A percentile compares a stretch with the other conserved stretches of the same genome.
These are phyloP conservation scores for Umbelopsis sp. DNA, from an alignment of 371 early-diverging fungal species.

Conservation along the genomic window DNA sequence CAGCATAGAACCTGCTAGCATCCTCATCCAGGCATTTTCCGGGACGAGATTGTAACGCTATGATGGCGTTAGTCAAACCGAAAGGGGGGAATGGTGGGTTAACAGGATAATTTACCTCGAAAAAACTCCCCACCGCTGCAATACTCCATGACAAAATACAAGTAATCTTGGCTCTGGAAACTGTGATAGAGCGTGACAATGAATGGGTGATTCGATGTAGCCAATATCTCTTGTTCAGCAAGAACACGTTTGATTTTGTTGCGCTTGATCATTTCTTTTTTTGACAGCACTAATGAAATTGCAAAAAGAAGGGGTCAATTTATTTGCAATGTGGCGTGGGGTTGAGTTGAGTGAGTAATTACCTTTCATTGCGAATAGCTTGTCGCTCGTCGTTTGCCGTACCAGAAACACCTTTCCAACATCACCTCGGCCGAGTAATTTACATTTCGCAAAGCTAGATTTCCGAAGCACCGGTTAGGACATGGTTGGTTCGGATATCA, in stretches of 20 bases:
- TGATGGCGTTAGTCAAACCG: not conserved
- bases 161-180: constrained; percentile 92
- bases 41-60: constrained; percentile 82
- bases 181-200: constrained; percentile 96
- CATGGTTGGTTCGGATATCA: not conserved
- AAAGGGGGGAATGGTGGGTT: not conserved
- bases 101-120: constrained; percentile 58
- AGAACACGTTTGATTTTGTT: constrained; percentile 96
- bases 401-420: constrained; percentile 97
- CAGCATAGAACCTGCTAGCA: constrained; percentile 96
- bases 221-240: constrained; percentile 95
- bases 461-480: too few species aligned
- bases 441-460: constrained; percentile 76
- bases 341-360: not conserved
- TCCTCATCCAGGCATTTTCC: constrained; percentile 86
- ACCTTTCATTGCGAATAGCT: constrained; percentile 94
- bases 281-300: constrained; percentile 72
- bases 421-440: constrained; percentile 93
- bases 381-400: constrained; percentile 80
- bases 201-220: constrained; percentile 94
- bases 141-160: constrained; percentile 98
- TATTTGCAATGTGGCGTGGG: not conserved
- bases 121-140: constrained; percentile 99
- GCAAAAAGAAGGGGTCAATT: not conserved
- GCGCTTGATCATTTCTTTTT: constrained; percentile 94